Percentiles rank a stretch among this genome's conserved stretches.
Conservation (phyloP, 2,329 filamentous ascomycete genomes). For the Paracoccidioides brasiliensis region DNA sequence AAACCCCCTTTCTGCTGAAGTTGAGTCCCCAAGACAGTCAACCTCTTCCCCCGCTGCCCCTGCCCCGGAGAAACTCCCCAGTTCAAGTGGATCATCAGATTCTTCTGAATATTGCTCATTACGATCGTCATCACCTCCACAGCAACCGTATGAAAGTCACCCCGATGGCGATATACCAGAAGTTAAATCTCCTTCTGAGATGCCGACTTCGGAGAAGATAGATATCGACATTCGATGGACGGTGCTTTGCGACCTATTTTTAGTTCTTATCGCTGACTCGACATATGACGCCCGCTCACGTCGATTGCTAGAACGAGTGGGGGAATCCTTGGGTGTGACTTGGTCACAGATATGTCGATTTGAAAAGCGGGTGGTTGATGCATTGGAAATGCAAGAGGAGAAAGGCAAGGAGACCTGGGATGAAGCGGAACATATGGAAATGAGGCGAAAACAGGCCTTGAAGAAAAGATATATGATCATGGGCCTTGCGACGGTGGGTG, state of each 20-base stretch:
- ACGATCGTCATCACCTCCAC: constrained; percentile 42
- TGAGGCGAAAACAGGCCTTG: constrained; percentile 63
- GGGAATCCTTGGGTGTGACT: constrained; percentile 62
- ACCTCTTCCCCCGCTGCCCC: constrained; percentile 23
- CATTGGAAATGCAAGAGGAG: constrained; percentile 92
- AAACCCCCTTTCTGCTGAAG: constrained; percentile 63
- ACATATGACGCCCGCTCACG: constrained; percentile 84
- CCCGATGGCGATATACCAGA: constrained; percentile 60
- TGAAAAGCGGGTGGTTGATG: constrained; percentile 92
- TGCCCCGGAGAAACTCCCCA: constrained; percentile 11
- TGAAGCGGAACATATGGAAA: constrained; percentile 86
- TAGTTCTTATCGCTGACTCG: constrained; percentile 92
- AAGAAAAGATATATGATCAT: constrained; percentile 85
- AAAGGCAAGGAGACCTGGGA: constrained; percentile 96
- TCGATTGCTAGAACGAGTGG: constrained; percentile 70
- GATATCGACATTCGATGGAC: constrained; percentile 97
- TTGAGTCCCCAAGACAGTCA: constrained; percentile 25
- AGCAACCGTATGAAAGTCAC: constrained; percentile 45
- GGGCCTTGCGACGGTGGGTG: constrained; percentile 91
- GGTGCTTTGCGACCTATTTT: constrained; percentile 85
- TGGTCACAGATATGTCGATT: constrained; percentile 94
- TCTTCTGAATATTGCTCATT: constrained; percentile 21
- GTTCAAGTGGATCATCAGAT: constrained; percentile 20
- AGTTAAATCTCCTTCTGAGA: constrained; percentile 68
- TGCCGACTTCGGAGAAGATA: constrained; percentile 69